Conservation (phyloP, 192 early-diverging fungal species). For the Entophlyctis luteolus region DNA sequence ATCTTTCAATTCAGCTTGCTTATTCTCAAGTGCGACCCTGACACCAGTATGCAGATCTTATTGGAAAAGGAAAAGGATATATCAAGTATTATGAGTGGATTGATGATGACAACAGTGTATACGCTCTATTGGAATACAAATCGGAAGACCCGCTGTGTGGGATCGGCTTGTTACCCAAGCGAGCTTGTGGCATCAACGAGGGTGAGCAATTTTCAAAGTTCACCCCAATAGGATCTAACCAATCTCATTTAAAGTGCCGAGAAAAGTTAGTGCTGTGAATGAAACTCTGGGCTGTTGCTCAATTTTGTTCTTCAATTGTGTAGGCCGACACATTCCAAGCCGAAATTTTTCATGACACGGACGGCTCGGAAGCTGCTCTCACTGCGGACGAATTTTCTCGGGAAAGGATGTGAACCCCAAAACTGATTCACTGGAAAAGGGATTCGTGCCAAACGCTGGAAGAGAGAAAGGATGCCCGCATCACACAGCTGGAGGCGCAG, state of each 20-base stretch:
- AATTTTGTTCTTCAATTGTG: too few species aligned
- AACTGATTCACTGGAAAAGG: conserved; percentile 63
- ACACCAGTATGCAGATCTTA: conserved; percentile 72
- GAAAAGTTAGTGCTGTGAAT: conserved; percentile 63
- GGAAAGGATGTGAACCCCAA: conserved; percentile 82
- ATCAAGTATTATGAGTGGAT: conserved; percentile 98
- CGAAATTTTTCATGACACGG: conserved; percentile 87
- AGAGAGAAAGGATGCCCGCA: conserved; percentile 68
- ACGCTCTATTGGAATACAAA: conserved; percentile 81
- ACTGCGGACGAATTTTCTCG: conserved; percentile 86
- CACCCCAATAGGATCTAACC: conserved; percentile 85
- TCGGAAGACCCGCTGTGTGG: conserved; percentile 91
- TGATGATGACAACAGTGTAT: conserved; percentile 78
- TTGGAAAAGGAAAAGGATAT: conserved; percentile 80
- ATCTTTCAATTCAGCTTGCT: conserved; percentile 57
- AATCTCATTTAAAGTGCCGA: conserved; percentile 91
- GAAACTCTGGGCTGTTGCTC: not conserved
- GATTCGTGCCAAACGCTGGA: conserved; percentile 63
- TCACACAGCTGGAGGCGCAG: conserved; percentile 76
- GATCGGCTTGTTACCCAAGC: conserved; percentile 88
- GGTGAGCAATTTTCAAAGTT: conserved; percentile 93
- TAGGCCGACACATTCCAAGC: conserved; percentile 94
- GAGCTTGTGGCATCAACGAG: conserved; percentile 77
- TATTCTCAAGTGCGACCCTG: conserved; percentile 92
- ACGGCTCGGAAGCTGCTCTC: conserved; percentile 75